Evolutionary conservation across 805 yeast genomes (phyloP).

Genomic region (Candida fluviatilis): DNA sequence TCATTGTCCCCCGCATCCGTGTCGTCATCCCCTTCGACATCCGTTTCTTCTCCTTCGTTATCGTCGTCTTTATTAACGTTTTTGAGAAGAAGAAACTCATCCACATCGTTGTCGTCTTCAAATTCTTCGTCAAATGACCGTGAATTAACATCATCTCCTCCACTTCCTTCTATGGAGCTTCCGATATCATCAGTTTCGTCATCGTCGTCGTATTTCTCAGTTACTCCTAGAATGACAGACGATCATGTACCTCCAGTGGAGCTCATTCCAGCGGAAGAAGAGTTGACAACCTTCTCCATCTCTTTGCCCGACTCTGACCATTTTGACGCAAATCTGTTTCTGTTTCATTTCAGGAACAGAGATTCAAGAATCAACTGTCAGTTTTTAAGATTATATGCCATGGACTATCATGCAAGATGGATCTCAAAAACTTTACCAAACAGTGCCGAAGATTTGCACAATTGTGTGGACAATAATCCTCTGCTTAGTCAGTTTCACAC

Average conservation of each 20-base stretch:
- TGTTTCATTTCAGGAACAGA: slow-evolving; percentile 15
- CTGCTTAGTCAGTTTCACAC: slow-evolving; percentile 23
- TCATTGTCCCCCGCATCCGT: neutral
- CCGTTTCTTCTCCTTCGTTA: slow-evolving; percentile 2
- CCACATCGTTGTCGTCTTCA: slow-evolving; percentile 1
- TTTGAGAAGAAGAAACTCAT: neutral
- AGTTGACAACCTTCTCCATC: neutral
- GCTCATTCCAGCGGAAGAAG: neutral
- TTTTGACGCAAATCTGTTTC: neutral
- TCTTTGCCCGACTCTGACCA: neutral
- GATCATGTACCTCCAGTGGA: slow-evolving; percentile 1
- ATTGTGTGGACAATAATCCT: slow-evolving; percentile 6
- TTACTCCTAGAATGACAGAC: slow-evolving; percentile 4
- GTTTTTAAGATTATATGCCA: slow-evolving; percentile 47
- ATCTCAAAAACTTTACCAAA: slow-evolving; percentile 15
- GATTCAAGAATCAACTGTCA: slow-evolving; percentile 49
- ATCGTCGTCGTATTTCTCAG: neutral
- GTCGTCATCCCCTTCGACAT: neutral
- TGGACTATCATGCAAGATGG: slow-evolving; percentile 41
- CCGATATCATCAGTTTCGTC: neutral
- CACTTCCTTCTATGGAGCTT: neutral
- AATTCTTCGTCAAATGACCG: neutral
- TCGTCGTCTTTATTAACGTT: neutral
- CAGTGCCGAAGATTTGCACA: neutral
- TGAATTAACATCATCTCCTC: neutral